Conservation (phyloP, 2,329 filamentous ascomycete genomes). For the Talaromyces rugulosus region DNA sequence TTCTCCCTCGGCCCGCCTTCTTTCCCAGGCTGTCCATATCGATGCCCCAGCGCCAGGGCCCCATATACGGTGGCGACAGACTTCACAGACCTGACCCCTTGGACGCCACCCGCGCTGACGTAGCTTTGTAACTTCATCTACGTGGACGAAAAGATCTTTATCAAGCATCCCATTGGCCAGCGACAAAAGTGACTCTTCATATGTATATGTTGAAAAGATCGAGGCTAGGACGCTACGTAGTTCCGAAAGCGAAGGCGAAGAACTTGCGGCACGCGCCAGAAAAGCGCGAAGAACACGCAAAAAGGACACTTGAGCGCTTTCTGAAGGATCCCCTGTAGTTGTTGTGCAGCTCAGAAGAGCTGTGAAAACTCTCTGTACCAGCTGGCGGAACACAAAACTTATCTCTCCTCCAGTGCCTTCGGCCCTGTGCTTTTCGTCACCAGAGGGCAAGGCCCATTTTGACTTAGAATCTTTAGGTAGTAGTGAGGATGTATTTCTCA, state of each 20-base stretch:
- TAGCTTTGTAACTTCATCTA: slow-evolving; percentile 68
- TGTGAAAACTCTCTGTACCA: slow-evolving; percentile 89
- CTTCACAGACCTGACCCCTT: slow-evolving; percentile 79
- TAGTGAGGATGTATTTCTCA: slow-evolving; percentile 58
- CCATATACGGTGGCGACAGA: slow-evolving; percentile 78
- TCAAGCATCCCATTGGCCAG: slow-evolving; percentile 85
- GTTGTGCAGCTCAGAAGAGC: slow-evolving; percentile 76
- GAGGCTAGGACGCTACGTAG: slow-evolving; percentile 78
- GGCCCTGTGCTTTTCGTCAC: neutral
- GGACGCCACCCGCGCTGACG: slow-evolving; percentile 87
- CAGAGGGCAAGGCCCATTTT: slow-evolving; percentile 2
- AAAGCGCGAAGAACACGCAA: slow-evolving; percentile 86
- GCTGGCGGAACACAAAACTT: slow-evolving; percentile 63
- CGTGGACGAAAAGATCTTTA: slow-evolving; percentile 80
- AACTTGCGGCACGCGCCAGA: slow-evolving; percentile 72
- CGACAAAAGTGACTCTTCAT: slow-evolving; percentile 83
- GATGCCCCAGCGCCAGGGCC: slow-evolving; percentile 75
- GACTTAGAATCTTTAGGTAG: slow-evolving; percentile 29
- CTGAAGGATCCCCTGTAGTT: slow-evolving; percentile 27
- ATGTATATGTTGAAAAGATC: slow-evolving; percentile 92
- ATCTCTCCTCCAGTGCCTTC: slow-evolving; percentile 42
- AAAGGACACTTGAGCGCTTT: slow-evolving; percentile 66
- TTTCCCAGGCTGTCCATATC: slow-evolving; percentile 80
- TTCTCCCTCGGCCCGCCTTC: slow-evolving; percentile 40
- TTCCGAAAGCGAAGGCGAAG: slow-evolving; percentile 81